Percentiles rank a stretch among this genome's conserved stretches.
phyloP scores from a whole-genome alignment of 805 yeast genomes.

The Maudiozyma turicensis region DNA sequence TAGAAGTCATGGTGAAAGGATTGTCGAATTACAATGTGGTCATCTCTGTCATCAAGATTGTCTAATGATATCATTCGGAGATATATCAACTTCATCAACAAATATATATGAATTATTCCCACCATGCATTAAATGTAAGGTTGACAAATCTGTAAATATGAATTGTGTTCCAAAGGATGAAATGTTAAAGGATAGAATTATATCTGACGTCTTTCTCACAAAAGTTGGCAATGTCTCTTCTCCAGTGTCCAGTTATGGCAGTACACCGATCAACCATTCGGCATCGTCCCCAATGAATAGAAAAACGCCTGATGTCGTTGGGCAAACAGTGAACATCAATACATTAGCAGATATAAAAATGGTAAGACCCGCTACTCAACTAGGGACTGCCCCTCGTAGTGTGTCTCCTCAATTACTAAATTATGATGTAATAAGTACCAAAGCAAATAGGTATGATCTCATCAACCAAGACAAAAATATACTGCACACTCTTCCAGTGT shows the following conservation, averaged over 20 bases:
- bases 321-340: neutral
- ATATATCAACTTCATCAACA: neutral
- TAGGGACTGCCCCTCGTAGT: too few species aligned
- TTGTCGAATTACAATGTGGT: constrained; percentile 43
- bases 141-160: constrained; percentile 4
- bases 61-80: constrained; percentile 33
- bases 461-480: too few species aligned
- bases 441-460: too few species aligned
- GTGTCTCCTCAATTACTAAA: too few species aligned
- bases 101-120: constrained; percentile 23
- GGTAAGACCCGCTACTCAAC: neutral
- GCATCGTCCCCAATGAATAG: neutral
- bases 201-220: constrained; percentile 18
- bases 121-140: constrained; percentile 16
- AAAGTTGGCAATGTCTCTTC: neutral
- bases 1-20: constrained; percentile 35
- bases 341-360: neutral
- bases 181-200: constrained; percentile 19
- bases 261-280: neutral
- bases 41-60: constrained; percentile 55
- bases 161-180: constrained; percentile 24
- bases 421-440: too few species aligned
- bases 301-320: neutral
- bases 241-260: neutral
- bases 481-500: too few species aligned